Conservation (phyloP, 257 asterid species). For the Fraxinus anomala region DNA sequence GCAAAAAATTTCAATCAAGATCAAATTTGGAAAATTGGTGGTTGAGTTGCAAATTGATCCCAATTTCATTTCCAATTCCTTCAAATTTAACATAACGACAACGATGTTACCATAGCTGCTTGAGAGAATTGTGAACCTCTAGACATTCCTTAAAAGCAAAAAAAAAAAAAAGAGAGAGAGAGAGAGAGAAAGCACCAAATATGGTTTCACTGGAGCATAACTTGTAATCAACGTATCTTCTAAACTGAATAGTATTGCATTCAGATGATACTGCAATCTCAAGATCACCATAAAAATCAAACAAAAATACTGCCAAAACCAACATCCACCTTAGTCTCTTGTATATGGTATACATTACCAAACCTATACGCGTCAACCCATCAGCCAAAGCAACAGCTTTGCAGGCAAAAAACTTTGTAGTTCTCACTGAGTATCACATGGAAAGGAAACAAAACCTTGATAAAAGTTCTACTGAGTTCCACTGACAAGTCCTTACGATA, state of each 20-base stretch:
- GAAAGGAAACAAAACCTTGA: neutral
- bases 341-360: conserved; percentile 22
- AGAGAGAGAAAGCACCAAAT: neutral
- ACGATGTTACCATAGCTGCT: neutral
- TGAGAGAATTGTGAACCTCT: neutral
- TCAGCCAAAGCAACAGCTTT: neutral
- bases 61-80: neutral
- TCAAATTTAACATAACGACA: neutral
- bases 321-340: neutral
- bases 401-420: neutral
- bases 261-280: neutral
- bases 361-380: conserved; percentile 6
- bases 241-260: neutral
- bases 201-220: neutral
- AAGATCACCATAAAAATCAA: neutral
- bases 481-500: neutral
- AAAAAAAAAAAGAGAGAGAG: no score
- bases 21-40: neutral
- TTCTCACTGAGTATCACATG: neutral
- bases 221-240: neutral
- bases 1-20: neutral
- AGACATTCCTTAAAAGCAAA: neutral
- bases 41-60: neutral
- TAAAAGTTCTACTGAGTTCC: neutral
- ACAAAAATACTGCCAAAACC: neutral